phyloP scores from a whole-genome alignment of 2,329 filamentous ascomycete species.

The Ceratocystis alfenasii region DNA sequence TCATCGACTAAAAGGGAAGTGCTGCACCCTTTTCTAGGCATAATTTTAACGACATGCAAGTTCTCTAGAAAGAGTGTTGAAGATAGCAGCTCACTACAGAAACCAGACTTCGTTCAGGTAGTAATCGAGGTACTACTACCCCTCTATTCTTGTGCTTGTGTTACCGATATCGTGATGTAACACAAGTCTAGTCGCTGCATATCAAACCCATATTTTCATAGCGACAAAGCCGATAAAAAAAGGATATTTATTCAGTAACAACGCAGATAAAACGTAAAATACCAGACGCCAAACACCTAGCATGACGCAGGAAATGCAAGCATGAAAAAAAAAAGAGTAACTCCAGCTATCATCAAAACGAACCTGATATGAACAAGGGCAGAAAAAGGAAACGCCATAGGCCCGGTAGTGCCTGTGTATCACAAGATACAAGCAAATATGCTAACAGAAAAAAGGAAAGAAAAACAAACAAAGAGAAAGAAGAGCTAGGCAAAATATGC shows the following conservation, averaged over 20 bases:
- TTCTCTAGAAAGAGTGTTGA: not conserved
- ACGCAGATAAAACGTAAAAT: not conserved
- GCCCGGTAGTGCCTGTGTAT: not conserved
- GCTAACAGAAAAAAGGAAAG: not conserved
- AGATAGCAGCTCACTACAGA: not conserved
- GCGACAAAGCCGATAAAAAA: not conserved
- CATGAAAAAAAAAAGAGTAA: not conserved
- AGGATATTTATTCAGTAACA: not conserved
- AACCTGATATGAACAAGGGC: not conserved
- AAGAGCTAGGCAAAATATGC: not conserved
- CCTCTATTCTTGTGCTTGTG: not conserved
- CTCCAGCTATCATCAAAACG: constrained; percentile 1
- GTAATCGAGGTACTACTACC: too few relatives aligned
- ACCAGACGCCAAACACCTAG: not conserved
- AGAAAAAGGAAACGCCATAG: not conserved
- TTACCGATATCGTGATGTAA: not conserved
- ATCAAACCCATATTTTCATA: not conserved
- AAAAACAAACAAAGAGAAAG: not conserved
- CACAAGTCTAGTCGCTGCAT: not conserved
- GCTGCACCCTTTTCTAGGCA: not conserved
- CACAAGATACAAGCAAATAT: not conserved
- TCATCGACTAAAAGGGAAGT: not conserved
- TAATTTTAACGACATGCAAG: not conserved
- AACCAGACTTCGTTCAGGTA: not conserved
- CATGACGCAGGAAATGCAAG: not conserved